Percentiles rank a stretch among this genome's conserved stretches.
phyloP scores from a whole-genome alignment of 805 yeast species.

The Wickerhamomyces canadensis region DNA sequence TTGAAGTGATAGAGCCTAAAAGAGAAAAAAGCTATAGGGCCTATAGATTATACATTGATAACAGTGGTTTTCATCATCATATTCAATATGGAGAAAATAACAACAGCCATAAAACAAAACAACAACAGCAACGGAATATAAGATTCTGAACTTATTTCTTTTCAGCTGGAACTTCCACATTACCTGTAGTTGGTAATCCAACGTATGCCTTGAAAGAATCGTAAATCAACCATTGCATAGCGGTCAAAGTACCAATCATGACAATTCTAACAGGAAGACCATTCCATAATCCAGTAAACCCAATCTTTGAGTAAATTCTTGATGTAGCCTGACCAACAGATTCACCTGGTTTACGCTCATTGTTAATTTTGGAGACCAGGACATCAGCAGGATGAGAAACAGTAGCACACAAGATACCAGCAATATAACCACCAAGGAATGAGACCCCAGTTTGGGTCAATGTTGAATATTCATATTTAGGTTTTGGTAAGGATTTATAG shows the following conservation, averaged over 20 bases:
- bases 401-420: conserved; percentile 94
- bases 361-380: conserved; percentile 89
- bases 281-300: conserved; percentile 90
- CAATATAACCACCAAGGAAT: conserved; percentile 92
- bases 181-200: conserved; percentile 94
- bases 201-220: conserved; percentile 93
- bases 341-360: conserved; percentile 62
- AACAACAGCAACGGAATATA: no score
- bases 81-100: no score
- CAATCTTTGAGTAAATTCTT: conserved; percentile 78
- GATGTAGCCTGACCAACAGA: conserved; percentile 57
- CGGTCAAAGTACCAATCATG: conserved; percentile 97
- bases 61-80: no score
- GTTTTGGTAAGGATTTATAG: conserved; percentile 66
- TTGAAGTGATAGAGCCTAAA: no score
- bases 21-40: no score
- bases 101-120: no score
- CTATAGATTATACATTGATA: no score
- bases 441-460: conserved; percentile 90
- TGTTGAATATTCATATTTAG: conserved; percentile 64
- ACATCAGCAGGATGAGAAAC: conserved; percentile 99
- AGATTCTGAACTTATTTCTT: not conserved
- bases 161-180: conserved; percentile 8
- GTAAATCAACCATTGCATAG: conserved; percentile 94
- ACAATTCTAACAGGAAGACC: conserved; percentile 91